phyloP scores from a whole-genome alignment of 345 rosid genomes.

The Zanthoxylum bungeanum region DNA sequence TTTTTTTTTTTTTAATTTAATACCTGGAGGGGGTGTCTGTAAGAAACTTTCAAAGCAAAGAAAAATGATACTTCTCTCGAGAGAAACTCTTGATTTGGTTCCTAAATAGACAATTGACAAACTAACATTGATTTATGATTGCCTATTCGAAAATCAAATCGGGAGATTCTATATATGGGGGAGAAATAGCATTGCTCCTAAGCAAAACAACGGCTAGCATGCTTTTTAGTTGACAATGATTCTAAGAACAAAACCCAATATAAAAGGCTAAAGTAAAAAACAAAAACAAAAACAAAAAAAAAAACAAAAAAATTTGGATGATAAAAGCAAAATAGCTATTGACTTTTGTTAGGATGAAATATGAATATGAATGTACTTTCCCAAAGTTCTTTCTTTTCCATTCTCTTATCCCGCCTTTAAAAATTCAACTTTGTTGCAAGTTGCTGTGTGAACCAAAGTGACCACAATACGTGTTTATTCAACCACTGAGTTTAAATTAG shows the following conservation, averaged over 20 bases:
- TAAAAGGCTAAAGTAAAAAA: not conserved
- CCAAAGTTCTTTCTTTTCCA: not conserved
- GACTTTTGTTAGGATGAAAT: not conserved
- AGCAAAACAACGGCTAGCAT: slow-evolving; percentile 14
- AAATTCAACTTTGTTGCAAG: slow-evolving; percentile 11
- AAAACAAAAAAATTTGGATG: too few species aligned
- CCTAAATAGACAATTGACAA: too few species aligned
- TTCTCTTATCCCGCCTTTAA: slow-evolving; percentile 11
- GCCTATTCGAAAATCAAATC: too few species aligned
- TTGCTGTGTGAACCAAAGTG: not conserved
- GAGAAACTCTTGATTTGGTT: too few species aligned
- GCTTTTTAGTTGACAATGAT: slow-evolving; percentile 4
- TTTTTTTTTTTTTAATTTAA: too few species aligned
- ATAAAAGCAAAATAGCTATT: not conserved
- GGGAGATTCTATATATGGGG: too few species aligned
- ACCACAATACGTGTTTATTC: too few species aligned
- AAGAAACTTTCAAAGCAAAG: too few species aligned
- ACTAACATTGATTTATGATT: too few species aligned
- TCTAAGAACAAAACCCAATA: not conserved
- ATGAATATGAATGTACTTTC: not conserved
- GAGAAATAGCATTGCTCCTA: not conserved
- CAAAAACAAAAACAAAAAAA: not conserved
- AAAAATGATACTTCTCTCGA: too few species aligned
- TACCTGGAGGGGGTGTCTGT: too few species aligned
- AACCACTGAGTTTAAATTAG: too few species aligned